Conservation (phyloP, 2,329 filamentous ascomycete species). For the Trichothecium roseum region DNA sequence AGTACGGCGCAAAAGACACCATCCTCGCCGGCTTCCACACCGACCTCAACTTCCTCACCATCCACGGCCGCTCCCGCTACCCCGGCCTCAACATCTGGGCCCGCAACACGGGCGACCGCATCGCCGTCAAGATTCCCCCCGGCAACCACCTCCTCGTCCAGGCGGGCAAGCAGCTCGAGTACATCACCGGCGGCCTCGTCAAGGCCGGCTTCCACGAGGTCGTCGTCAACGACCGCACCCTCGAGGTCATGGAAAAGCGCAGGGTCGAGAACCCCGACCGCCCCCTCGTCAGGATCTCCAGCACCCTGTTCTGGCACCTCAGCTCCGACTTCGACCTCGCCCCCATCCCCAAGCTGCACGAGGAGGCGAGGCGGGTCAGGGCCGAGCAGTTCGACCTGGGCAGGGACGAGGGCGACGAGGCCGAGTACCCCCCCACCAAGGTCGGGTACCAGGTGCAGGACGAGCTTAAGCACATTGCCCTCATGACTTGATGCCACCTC, state of each 20-base stretch:
- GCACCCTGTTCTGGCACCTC: slow-evolving; percentile 52
- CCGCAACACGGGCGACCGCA: slow-evolving; percentile 48
- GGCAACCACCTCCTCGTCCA: slow-evolving; percentile 51
- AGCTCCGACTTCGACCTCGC: slow-evolving; percentile 44
- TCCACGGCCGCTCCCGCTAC: slow-evolving; percentile 52
- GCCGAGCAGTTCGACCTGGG: slow-evolving; percentile 37
- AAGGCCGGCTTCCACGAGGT: slow-evolving; percentile 55
- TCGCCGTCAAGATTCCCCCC: slow-evolving; percentile 46
- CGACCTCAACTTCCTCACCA: slow-evolving; percentile 55
- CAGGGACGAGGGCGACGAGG: slow-evolving; percentile 41
- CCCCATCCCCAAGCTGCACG: slow-evolving; percentile 37
- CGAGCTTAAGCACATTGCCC: slow-evolving; percentile 10
- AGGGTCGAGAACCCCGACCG: slow-evolving; percentile 30
- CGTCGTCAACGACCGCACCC: slow-evolving; percentile 42
- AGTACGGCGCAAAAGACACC: slow-evolving; percentile 42
- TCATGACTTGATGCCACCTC: slow-evolving; percentile 38
- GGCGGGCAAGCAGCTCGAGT: slow-evolving; percentile 53
- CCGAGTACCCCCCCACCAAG: slow-evolving; percentile 41
- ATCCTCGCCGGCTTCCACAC: slow-evolving; percentile 55
- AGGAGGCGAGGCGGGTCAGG: slow-evolving; percentile 32
- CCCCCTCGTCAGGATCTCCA: slow-evolving; percentile 46
- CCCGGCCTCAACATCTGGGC: slow-evolving; percentile 54
- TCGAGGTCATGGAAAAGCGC: slow-evolving; percentile 34
- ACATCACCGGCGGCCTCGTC: slow-evolving; percentile 49
- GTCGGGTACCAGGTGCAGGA: slow-evolving; percentile 48